Base-by-base conservation (phyloP, 2,329 filamentous ascomycete genomes). In the Venturia oleaginea region DNA sequence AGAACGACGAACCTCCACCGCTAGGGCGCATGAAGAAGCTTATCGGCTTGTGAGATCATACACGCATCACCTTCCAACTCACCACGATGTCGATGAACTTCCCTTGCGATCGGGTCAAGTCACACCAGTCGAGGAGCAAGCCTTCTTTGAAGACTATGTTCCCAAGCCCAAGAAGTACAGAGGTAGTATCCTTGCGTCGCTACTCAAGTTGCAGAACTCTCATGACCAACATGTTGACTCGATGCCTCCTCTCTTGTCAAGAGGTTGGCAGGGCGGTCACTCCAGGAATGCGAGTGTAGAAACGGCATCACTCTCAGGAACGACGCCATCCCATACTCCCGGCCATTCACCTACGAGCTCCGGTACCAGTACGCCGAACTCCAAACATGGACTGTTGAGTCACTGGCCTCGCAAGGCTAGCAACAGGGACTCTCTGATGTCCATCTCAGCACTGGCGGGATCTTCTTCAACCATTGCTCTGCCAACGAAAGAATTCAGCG, bases 161-260 rank as follows among this genome's bases (percentile, higher is more conserved):
- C 85, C 87, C 55, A 80, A 81, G 51, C 89, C 89, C 4, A 76
- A 80, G 27, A 83, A 87, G 67, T 92, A 90, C 72, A 84, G 86
- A 61, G 87, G 86, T 37, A 89, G 91, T 37, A 84, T 93, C 59
- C 78, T 95, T 0, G 86, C 87, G 2, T 87, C 86, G 0, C 77
- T 95, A 0, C 77, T 94, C 61, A 90, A 87, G 73, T 79, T 92
- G 11, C 87, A 90, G 70, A 81, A 85, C 65, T 78, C 71, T 13
- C 37, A 40, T 15, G 59, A 24, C 4, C 54, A 64, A 2, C 27
- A 59, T 51, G 61, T 48, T 38, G 30, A 42, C 24, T 27, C 54
- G 15, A 40, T 15, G 38, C 22, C n/a, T 38, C 17, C 19, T 42
- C 22, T 54, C 4, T 11, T 10, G n/a, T 30, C 46, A 27, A 63